Evolutionary conservation across 768 basidiomycete genomes (phyloP).

Genomic region (Tricholoma bakamatsutake): DNA sequence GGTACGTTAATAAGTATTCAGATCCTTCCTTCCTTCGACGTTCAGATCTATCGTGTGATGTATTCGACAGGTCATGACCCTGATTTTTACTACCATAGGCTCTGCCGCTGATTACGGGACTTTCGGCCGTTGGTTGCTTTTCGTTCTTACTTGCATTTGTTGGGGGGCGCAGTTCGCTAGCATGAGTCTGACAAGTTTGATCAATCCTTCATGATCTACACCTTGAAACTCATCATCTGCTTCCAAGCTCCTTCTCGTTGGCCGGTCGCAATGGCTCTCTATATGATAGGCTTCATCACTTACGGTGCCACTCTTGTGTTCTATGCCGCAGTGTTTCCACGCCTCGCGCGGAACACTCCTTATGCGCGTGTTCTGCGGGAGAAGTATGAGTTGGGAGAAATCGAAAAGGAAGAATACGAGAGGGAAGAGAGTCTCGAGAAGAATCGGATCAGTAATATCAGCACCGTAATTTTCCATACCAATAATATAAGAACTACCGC

Average conservation of each 20-base stretch:
- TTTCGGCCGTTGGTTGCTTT: slow-evolving; percentile 76
- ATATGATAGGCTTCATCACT: slow-evolving; percentile 72
- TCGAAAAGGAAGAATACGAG: slow-evolving; percentile 59
- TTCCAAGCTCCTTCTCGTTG: slow-evolving; percentile 58
- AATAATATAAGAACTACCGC: background rate
- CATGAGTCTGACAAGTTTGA: slow-evolving; percentile 65
- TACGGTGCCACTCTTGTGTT: slow-evolving; percentile 82
- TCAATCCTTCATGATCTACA: background rate
- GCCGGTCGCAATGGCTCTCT: slow-evolving; percentile 72
- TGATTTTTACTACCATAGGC: slow-evolving; percentile 76
- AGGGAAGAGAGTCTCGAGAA: slow-evolving; percentile 74
- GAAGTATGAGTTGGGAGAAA: slow-evolving; percentile 54
- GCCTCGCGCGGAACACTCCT: slow-evolving; percentile 72
- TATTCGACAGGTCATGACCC: slow-evolving; percentile 57
- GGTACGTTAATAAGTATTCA: slow-evolving; percentile 30
- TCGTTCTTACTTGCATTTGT: slow-evolving; percentile 64
- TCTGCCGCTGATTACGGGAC: slow-evolving; percentile 69
- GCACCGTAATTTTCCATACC: slow-evolving; percentile 46
- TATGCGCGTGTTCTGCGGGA: slow-evolving; percentile 51
- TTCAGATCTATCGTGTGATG: background rate
- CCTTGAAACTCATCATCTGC: background rate
- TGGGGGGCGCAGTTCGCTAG: slow-evolving; percentile 80
- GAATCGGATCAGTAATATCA: slow-evolving; percentile 81
- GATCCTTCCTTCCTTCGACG: background rate
- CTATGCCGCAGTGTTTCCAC: slow-evolving; percentile 73